These are phyloP conservation scores for Suillus clintonianus DNA, from an alignment of 768 basidiomycete species.

Conservation along the genomic window DNA sequence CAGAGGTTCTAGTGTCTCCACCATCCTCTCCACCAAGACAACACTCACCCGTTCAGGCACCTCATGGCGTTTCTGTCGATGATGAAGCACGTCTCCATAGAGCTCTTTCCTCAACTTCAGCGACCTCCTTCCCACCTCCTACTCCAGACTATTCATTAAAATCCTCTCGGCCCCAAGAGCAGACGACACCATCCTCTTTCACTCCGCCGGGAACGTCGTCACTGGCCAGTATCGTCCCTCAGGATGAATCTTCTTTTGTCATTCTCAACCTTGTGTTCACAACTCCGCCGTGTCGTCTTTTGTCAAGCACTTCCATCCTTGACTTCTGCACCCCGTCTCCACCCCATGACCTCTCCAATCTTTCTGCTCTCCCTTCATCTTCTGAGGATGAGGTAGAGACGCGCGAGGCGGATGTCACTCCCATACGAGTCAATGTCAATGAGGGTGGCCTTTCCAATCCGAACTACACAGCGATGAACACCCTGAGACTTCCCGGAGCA, in stretches of 20 bases:
- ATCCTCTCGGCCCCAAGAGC: background rate
- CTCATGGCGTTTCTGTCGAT: constrained; percentile 2
- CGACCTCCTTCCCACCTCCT: constrained; percentile 11
- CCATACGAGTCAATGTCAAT: constrained; percentile 19
- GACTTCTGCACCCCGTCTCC: constrained; percentile 68
- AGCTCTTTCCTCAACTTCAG: constrained; percentile 21
- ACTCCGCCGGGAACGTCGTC: constrained; percentile 31
- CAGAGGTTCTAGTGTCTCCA: constrained; percentile 27
- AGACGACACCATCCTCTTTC: constrained; percentile 6
- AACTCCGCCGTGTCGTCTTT: constrained; percentile 51
- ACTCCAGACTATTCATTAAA: constrained; percentile 3
- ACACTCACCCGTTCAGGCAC: constrained; percentile 18
- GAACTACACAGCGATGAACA: constrained; percentile 40
- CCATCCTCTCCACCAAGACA: constrained; percentile 12
- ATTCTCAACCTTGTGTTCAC: constrained; percentile 28
- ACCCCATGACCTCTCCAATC: constrained; percentile 60
- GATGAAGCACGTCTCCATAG: constrained; percentile 20
- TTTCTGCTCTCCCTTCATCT: constrained; percentile 66
- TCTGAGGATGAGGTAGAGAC: constrained; percentile 47
- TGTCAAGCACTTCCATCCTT: constrained; percentile 42
- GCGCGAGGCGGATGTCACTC: constrained; percentile 25
- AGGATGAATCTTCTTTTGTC: constrained; percentile 8
- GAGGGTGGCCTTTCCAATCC: constrained; percentile 14
- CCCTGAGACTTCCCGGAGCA: constrained; percentile 48
- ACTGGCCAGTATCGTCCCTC: background rate